Conservation (phyloP, 495 filamentous ascomycete genomes). For the Trichoderma parareesei region DNA sequence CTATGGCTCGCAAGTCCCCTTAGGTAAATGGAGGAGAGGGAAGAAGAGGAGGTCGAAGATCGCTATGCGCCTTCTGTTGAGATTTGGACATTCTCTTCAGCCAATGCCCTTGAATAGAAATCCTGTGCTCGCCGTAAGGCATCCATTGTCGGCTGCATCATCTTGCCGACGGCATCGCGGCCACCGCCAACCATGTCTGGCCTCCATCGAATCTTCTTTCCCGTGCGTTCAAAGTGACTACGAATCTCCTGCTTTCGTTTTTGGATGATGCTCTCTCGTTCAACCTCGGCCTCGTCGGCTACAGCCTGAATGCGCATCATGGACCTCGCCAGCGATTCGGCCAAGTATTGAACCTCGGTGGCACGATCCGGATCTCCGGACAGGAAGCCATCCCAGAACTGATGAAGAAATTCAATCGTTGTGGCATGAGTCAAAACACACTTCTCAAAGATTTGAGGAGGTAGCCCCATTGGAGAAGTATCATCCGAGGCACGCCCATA, state of each 20-base stretch:
- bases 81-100: conserved; percentile 39
- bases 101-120: conserved; percentile 57
- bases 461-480: conserved; percentile 53
- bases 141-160: conserved; percentile 62
- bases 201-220: conserved; percentile 58
- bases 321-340: conserved; percentile 67
- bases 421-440: conserved; percentile 84
- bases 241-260: conserved; percentile 60
- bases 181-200: conserved; percentile 63
- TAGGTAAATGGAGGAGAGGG: too few relatives aligned
- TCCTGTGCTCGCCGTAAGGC: conserved; percentile 56
- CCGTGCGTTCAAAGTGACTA: conserved; percentile 59
- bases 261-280: conserved; percentile 53
- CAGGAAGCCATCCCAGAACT: conserved; percentile 87
- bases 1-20: too few relatives aligned
- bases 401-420: conserved; percentile 86
- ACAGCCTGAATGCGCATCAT: conserved; percentile 76
- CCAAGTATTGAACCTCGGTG: conserved; percentile 63
- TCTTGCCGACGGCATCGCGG: conserved; percentile 59
- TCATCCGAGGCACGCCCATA: conserved; percentile 35
- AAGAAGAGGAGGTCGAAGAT: not conserved
- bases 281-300: conserved; percentile 67
- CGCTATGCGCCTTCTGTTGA: not conserved
- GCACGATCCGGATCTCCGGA: conserved; percentile 75
- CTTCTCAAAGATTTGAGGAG: conserved; percentile 57